These are phyloP conservation scores for Hymenoscyphus linearis DNA, from an alignment of 2,329 filamentous ascomycete genomes.

Conservation along the genomic window DNA sequence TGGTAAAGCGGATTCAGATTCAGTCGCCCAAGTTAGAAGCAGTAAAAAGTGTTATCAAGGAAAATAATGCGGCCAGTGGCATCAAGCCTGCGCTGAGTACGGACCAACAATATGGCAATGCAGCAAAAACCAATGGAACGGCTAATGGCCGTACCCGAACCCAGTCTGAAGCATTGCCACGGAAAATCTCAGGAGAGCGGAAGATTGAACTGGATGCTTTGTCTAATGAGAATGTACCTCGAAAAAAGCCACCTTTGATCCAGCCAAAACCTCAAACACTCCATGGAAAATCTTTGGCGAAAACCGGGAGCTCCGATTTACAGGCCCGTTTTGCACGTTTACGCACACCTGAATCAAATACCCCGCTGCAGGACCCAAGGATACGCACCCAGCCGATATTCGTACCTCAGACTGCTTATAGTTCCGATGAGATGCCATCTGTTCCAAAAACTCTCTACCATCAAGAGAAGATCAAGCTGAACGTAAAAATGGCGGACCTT, in stretches of 20 bases:
- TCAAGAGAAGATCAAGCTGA: conserved; percentile 18
- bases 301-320: conserved; percentile 43
- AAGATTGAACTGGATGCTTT: neutral
- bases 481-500: conserved; percentile 27
- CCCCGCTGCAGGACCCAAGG: conserved; percentile 46
- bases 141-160: conserved; percentile 16
- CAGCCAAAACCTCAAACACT: conserved; percentile 65
- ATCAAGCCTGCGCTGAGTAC: conserved; percentile 32
- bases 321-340: conserved; percentile 53
- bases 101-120: conserved; percentile 2
- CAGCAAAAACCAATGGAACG: neutral
- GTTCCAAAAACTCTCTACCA: conserved; percentile 19
- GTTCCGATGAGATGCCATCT: conserved; percentile 30
- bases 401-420: conserved; percentile 31
- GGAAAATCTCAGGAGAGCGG: neutral
- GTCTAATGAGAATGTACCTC: conserved; percentile 35
- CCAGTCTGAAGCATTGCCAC: conserved; percentile 9
- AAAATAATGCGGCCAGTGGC: conserved; percentile 59
- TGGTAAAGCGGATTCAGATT: conserved; percentile 46
- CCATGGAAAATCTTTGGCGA: conserved; percentile 53
- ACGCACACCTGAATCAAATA: conserved; percentile 35
- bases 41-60: conserved; percentile 55
- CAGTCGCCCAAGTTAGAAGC: conserved; percentile 47
- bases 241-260: conserved; percentile 38
- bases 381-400: conserved; percentile 45